These are phyloP conservation scores for Mucor racemosus DNA, from an alignment of 371 early-diverging fungal genomes.

Conservation along the genomic window DNA sequence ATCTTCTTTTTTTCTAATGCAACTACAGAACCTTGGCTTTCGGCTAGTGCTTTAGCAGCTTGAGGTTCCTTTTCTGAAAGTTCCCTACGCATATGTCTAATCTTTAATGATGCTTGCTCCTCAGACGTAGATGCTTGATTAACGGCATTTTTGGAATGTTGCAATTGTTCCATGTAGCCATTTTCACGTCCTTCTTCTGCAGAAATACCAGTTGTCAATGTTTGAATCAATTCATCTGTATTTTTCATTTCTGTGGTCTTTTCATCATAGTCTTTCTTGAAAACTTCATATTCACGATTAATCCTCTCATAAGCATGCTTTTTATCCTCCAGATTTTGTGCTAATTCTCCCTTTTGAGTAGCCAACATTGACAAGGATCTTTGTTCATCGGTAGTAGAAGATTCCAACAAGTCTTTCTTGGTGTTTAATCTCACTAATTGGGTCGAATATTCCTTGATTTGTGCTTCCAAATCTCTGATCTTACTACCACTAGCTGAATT, in stretches of 20 bases:
- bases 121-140: slow-evolving; percentile 63
- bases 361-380: slow-evolving; percentile 41
- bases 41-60: slow-evolving; percentile 51
- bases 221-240: slow-evolving; percentile 87
- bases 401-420: slow-evolving; percentile 75
- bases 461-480: slow-evolving; percentile 67
- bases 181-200: slow-evolving; percentile 90
- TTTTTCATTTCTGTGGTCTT: slow-evolving; percentile 69
- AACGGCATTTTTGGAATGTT: slow-evolving; percentile 66
- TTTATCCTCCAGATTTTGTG: slow-evolving; percentile 59
- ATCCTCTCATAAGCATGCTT: slow-evolving; percentile 49
- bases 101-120: slow-evolving; percentile 78
- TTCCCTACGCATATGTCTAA: slow-evolving; percentile 68
- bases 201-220: slow-evolving; percentile 91
- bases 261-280: slow-evolving; percentile 68
- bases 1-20: slow-evolving; percentile 53
- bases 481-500: slow-evolving; percentile 60
- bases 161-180: slow-evolving; percentile 93
- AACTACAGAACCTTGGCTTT: slow-evolving; percentile 51
- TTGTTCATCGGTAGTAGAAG: slow-evolving; percentile 79
- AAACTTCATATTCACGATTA: slow-evolving; percentile 61
- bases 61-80: slow-evolving; percentile 61
- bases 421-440: slow-evolving; percentile 81
- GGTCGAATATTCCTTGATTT: slow-evolving; percentile 75
- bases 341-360: slow-evolving; percentile 51